A percentile compares a stretch with the other conserved stretches of the same genome.
phyloP scores from a whole-genome alignment of 129 eudicot species.

The Artemisia argyi region DNA sequence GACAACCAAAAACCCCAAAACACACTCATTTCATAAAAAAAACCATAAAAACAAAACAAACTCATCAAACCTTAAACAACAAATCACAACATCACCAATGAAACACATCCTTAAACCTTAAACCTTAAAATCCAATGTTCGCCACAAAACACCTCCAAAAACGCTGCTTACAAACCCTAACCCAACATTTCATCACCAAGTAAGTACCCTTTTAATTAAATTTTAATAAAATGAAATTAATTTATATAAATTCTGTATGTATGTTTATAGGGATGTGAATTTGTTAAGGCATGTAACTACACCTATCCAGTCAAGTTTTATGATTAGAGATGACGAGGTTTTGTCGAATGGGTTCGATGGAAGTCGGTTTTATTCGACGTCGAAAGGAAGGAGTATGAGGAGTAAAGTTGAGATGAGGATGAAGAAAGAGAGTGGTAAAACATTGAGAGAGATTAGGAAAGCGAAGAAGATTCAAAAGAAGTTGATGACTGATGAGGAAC shows the following conservation, averaged over 20 bases:
- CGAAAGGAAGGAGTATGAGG: conserved; percentile 81
- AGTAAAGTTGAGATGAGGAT: conserved; percentile 91
- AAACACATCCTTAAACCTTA: conserved; percentile 8
- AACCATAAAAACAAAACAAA: too few relatives aligned
- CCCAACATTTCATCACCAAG: conserved; percentile 39
- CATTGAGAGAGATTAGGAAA: conserved; percentile 72
- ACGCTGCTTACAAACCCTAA: conserved; percentile 46
- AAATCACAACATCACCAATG: conserved; percentile 23
- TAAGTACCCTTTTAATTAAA: background rate
- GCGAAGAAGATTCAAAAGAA: conserved; percentile 80
- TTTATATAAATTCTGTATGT: conserved; percentile 1
- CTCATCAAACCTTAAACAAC: background rate
- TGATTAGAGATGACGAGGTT: conserved; percentile 23
- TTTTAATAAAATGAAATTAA: background rate
- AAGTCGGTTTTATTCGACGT: conserved; percentile 53
- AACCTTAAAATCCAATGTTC: conserved; percentile 38
- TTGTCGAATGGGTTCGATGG: conserved; percentile 40
- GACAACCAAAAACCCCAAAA: too few relatives aligned
- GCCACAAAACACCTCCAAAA: conserved; percentile 56
- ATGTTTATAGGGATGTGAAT: conserved; percentile 46
- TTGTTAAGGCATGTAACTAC: conserved; percentile 17
- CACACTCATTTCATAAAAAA: too few relatives aligned
- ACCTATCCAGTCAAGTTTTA: conserved; percentile 5
- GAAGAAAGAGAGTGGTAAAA: conserved; percentile 88
- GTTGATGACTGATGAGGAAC: conserved; percentile 94